phyloP scores from a whole-genome alignment of 352 stramenopile species.

The Phytophthora boehmeriae region DNA sequence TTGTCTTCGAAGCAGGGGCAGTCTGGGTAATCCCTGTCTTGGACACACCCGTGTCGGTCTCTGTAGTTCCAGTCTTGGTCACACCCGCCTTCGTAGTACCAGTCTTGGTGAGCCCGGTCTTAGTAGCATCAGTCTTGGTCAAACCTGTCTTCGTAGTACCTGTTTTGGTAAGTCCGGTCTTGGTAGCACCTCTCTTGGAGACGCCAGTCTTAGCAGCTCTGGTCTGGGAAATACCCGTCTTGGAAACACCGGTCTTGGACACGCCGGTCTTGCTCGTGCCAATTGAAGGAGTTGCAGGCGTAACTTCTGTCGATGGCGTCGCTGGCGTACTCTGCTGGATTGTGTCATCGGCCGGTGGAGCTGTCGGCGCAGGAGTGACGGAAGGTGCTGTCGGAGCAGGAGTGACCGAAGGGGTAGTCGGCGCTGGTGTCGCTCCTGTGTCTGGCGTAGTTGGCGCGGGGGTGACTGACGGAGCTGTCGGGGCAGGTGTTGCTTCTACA shows the following conservation, averaged over 20 bases:
- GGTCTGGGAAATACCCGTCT: background rate
- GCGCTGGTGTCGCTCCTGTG: background rate
- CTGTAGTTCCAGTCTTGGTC: no score
- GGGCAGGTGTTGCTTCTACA: slow-evolving; percentile 1
- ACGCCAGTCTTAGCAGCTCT: background rate
- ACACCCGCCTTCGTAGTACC: background rate
- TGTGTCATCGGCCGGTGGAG: slow-evolving; percentile 1
- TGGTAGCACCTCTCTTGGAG: background rate
- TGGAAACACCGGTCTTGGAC: background rate
- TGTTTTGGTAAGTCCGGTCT: no score
- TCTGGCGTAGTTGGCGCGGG: background rate
- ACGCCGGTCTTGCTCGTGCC: background rate
- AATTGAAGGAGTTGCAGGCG: background rate
- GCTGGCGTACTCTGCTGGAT: background rate
- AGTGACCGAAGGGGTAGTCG: background rate
- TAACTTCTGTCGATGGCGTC: no score
- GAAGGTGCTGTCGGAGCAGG: background rate
- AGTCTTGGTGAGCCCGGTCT: no score
- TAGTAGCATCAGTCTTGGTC: no score
- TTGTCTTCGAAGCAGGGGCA: background rate
- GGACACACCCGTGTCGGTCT: no score
- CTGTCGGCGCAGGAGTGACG: slow-evolving; percentile 3
- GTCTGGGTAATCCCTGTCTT: background rate
- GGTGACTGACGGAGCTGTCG: background rate
- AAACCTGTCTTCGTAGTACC: background rate